These are phyloP conservation scores for Coccomyxa subellipsoidea DNA, from an alignment of 163 green algal genomes.

Conservation along the genomic window DNA sequence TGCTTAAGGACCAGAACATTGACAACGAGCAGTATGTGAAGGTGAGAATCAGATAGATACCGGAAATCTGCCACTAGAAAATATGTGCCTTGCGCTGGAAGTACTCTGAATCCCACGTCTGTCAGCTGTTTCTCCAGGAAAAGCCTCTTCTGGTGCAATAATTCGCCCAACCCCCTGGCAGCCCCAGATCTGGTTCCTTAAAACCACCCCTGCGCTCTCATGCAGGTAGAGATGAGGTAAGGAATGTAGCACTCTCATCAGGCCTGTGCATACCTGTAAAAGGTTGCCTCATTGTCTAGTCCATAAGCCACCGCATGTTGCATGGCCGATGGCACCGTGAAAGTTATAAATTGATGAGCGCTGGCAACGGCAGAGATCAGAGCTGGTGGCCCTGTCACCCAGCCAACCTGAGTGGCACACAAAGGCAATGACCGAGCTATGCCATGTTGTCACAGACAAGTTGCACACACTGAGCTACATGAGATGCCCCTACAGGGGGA, in stretches of 20 bases:
- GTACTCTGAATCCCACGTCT: conserved; percentile 54
- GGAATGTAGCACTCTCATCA: background rate
- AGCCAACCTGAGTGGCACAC: conserved; percentile 56
- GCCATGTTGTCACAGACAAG: background rate
- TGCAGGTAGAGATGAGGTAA: background rate
- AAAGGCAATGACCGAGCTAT: no score
- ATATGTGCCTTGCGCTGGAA: conserved; percentile 72
- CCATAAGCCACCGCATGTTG: conserved; percentile 73
- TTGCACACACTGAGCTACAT: no score
- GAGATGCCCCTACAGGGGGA: no score
- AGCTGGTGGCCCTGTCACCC: conserved; percentile 52
- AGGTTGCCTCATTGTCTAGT: conserved; percentile 62
- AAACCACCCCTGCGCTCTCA: background rate
- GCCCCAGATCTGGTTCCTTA: background rate
- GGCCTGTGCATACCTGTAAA: conserved; percentile 50
- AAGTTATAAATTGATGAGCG: conserved; percentile 82
- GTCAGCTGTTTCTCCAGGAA: conserved; percentile 44
- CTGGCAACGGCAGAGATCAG: conserved; percentile 71
- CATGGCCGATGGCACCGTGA: conserved; percentile 68
- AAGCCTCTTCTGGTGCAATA: conserved; percentile 39
- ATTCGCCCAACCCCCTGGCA: conserved; percentile 18
- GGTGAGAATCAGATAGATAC: background rate
- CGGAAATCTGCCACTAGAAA: conserved; percentile 72
- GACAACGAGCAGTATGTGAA: no score
- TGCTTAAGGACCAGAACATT: no score